These are phyloP conservation scores for Fusarium compactum DNA, from an alignment of 2,329 filamentous ascomycete genomes.

Conservation along the genomic window DNA sequence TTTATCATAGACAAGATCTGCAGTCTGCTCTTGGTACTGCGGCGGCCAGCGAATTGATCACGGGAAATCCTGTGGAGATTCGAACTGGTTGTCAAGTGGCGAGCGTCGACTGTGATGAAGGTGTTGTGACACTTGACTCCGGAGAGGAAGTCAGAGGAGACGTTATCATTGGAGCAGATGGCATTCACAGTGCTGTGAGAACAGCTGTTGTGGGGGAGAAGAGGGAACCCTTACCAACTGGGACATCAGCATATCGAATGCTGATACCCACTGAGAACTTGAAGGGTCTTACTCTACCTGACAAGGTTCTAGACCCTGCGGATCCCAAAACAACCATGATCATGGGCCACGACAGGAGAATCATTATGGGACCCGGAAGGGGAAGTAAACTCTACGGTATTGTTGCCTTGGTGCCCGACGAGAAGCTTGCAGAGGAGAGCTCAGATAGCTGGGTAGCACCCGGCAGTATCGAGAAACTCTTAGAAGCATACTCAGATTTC, in stretches of 20 bases:
- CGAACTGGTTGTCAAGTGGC: conserved; percentile 33
- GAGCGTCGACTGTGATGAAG: conserved; percentile 28
- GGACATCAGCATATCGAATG: conserved; percentile 41
- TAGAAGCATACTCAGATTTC: conserved; percentile 34
- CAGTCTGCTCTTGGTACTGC: conserved; percentile 32
- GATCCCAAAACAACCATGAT: conserved; percentile 39
- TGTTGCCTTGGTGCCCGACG: conserved; percentile 37
- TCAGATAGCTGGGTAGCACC: conserved; percentile 41
- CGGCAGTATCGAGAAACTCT: conserved; percentile 33
- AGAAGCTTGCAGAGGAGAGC: conserved; percentile 31
- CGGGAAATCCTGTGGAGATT: conserved; percentile 30
- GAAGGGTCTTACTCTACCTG: conserved; percentile 5
- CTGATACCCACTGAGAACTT: conserved; percentile 37
- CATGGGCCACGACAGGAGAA: conserved; percentile 38
- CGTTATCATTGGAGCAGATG: conserved; percentile 41
- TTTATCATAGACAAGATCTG: conserved; percentile 41
- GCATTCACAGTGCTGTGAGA: conserved; percentile 39
- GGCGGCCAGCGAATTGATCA: conserved; percentile 12
- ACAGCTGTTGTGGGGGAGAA: conserved; percentile 33
- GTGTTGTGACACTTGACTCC: conserved; percentile 30
- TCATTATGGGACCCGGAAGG: conserved; percentile 41
- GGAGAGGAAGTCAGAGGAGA: conserved; percentile 35
- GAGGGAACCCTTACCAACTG: conserved; percentile 29
- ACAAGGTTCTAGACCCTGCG: conserved; percentile 17
- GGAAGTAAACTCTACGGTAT: conserved; percentile 38